A percentile compares a stretch with the other conserved stretches of the same genome.
Evolutionary conservation across 768 basidiomycete species (phyloP).

Genomic region (Leccinum fibrillosum): DNA sequence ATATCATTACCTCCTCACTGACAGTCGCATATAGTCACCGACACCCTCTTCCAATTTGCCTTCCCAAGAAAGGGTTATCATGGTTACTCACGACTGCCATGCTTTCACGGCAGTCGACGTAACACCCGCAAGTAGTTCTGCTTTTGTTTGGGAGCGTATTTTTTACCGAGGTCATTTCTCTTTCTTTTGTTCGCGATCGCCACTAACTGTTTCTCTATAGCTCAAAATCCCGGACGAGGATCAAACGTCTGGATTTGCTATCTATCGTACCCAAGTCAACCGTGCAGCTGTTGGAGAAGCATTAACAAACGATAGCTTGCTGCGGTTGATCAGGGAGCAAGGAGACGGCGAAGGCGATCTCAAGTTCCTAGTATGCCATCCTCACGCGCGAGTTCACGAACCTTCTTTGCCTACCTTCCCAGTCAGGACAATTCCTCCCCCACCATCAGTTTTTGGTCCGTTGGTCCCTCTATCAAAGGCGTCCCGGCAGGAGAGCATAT

Average conservation of each 20-base stretch:
- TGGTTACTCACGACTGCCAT: conserved; percentile 78
- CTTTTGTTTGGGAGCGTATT: conserved; percentile 75
- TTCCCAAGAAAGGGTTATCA: conserved; percentile 42
- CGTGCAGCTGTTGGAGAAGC: conserved; percentile 72
- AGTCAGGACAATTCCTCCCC: conserved; percentile 47
- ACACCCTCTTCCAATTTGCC: conserved; percentile 29
- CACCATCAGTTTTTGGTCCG: conserved; percentile 47
- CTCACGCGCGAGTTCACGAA: conserved; percentile 59
- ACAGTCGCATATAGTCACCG: conserved; percentile 24
- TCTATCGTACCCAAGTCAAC: conserved; percentile 88
- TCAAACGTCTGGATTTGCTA: conserved; percentile 59
- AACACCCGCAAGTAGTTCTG: conserved; percentile 58
- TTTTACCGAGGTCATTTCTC: conserved; percentile 62
- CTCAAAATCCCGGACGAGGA: conserved; percentile 84
- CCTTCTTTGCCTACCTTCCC: conserved; percentile 37
- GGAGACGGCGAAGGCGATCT: conserved; percentile 80
- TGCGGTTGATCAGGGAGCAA: conserved; percentile 64
- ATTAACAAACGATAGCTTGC: conserved; percentile 64
- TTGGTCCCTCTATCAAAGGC: conserved; percentile 45
- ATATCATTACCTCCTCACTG: conserved; percentile 10
- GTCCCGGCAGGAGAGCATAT: conserved; percentile 67
- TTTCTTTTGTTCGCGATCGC: neutral
- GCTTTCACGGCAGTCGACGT: conserved; percentile 72
- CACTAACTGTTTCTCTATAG: conserved; percentile 35
- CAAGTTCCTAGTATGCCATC: conserved; percentile 78